Percentiles rank a stretch among this genome's conserved stretches.
Conservation (phyloP, 306 rosid species). For the Alnus glutinosa region DNA sequence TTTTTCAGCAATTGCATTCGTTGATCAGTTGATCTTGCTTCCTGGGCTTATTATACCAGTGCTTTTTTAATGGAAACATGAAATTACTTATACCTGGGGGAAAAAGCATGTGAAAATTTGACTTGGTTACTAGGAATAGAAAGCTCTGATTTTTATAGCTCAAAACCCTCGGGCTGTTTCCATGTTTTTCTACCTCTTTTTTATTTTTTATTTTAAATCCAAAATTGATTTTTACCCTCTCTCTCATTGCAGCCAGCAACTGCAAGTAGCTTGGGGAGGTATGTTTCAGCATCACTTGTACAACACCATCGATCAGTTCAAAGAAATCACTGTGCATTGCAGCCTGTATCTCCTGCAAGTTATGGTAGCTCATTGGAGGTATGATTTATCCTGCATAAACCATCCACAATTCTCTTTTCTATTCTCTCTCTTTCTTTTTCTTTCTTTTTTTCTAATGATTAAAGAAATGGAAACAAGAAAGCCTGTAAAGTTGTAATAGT, state of each 20-base stretch:
- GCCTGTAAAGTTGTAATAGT: background rate
- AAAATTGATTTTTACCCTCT: slow-evolving; percentile 9
- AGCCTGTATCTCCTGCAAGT: slow-evolving; percentile 51
- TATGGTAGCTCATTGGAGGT: slow-evolving; percentile 56
- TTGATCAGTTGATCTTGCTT: background rate
- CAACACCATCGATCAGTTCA: slow-evolving; percentile 39
- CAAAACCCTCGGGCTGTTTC: background rate
- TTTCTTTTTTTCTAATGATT: background rate
- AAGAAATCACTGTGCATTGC: slow-evolving; percentile 29
- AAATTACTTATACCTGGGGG: background rate
- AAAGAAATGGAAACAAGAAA: background rate
- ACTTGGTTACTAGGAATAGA: background rate
- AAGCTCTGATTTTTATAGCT: slow-evolving; percentile 1
- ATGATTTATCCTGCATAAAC: slow-evolving; percentile 20
- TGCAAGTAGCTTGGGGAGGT: slow-evolving; percentile 39
- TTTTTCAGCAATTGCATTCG: slow-evolving; percentile 3
- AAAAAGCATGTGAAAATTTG: background rate
- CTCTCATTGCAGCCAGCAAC: slow-evolving; percentile 51
- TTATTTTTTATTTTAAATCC: slow-evolving; percentile 4
- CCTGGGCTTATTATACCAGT: background rate
- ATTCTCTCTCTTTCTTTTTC: background rate
- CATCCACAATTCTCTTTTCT: background rate
- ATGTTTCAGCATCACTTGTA: slow-evolving; percentile 32
- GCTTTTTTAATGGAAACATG: background rate
- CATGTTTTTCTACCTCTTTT: background rate